Evolutionary conservation across 495 filamentous ascomycete species (phyloP).

Genomic region (Penicillium paxilli): DNA sequence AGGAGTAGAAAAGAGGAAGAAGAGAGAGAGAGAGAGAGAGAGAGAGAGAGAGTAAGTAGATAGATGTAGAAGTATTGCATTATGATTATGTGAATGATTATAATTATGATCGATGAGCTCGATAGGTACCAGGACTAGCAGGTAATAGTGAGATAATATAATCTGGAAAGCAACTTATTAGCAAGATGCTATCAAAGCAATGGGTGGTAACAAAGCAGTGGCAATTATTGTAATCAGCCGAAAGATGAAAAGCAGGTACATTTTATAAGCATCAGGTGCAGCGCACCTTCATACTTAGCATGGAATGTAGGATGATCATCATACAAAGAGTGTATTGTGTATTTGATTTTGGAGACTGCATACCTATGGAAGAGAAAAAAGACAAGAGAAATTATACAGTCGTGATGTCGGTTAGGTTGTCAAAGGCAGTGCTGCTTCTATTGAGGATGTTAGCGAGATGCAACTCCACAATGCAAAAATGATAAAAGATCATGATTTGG

Average conservation of each 20-base stretch:
- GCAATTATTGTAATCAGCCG: constrained; percentile 62
- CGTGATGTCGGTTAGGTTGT: no score
- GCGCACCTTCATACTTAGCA: constrained; percentile 83
- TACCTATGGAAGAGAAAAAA: constrained; percentile 19
- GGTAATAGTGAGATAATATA: no score
- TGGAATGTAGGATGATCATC: constrained; percentile 78
- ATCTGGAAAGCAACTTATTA: constrained; percentile 39
- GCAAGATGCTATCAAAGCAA: constrained; percentile 27
- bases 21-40: no score
- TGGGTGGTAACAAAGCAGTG: constrained; percentile 17
- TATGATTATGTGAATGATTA: constrained; percentile 6
- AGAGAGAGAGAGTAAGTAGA: no score
- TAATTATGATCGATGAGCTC: no score
- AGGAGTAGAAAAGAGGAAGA: no score
- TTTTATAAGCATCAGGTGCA: constrained; percentile 68
- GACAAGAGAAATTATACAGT: not conserved
- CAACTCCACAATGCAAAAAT: constrained; percentile 11
- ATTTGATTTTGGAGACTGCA: constrained; percentile 12
- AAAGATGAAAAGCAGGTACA: constrained; percentile 95
- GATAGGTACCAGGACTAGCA: no score
- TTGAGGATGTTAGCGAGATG: constrained; percentile 31
- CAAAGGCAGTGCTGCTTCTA: constrained; percentile 15
- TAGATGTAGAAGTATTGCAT: constrained; percentile 18
- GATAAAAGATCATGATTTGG: constrained; percentile 12
- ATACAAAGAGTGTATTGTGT: constrained; percentile 37